Evolutionary conservation across 306 rosid species (phyloP).

Genomic region (Cucumis cinereus): DNA sequence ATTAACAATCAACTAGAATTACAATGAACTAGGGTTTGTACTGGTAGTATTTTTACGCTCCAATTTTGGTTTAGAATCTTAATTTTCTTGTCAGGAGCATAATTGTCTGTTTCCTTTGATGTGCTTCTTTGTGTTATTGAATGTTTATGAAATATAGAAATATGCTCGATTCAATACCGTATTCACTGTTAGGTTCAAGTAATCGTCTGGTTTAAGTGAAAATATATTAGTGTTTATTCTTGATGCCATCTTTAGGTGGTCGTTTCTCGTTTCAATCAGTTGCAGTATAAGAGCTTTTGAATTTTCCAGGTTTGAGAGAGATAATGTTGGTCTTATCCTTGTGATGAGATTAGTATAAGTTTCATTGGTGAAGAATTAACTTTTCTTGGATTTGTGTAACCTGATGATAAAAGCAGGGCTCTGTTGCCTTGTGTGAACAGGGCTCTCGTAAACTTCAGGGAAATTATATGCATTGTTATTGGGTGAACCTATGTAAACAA

Average conservation of each 20-base stretch:
- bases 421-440: constrained; percentile 35
- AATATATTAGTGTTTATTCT: background rate
- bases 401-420: constrained; percentile 36
- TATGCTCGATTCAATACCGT: background rate
- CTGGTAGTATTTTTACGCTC: background rate
- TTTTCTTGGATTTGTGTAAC: background rate
- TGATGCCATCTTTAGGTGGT: background rate
- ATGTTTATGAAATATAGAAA: background rate
- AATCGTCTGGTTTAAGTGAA: background rate
- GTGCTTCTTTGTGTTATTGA: background rate
- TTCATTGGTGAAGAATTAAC: background rate
- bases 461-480: constrained; percentile 36
- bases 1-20: background rate
- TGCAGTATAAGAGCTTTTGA: constrained; percentile 1
- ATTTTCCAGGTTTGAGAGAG: constrained; percentile 3
- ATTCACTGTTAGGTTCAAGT: background rate
- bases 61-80: background rate
- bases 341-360: background rate
- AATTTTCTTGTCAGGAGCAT: background rate
- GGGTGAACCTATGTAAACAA: constrained; percentile 54
- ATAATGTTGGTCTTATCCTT: background rate
- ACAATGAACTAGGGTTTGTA: background rate
- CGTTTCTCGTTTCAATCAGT: background rate
- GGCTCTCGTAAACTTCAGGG: constrained; percentile 44
- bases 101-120: background rate